A percentile compares a stretch with the other conserved stretches of the same genome.
These are phyloP conservation scores for Moelleriella libera DNA, from an alignment of 2,329 filamentous ascomycete genomes.

Conservation along the genomic window DNA sequence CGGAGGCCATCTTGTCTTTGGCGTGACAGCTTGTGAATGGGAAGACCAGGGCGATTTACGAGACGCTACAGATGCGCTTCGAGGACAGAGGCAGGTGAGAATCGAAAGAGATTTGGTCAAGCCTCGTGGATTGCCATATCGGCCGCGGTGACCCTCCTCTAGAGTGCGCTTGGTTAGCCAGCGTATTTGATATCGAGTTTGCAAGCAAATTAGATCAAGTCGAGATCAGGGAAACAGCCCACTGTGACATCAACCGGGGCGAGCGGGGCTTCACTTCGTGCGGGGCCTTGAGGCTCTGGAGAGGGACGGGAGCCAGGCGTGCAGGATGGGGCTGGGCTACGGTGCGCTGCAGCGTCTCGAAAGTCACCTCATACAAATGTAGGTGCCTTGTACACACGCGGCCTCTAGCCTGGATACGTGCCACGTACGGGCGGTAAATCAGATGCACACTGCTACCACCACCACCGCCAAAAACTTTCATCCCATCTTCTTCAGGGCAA, in stretches of 20 bases:
- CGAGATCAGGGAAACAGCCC: background rate
- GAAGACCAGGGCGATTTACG: background rate
- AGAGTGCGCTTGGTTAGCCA: background rate
- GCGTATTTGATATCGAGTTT: background rate
- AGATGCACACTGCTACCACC: no score
- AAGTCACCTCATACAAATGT: no score
- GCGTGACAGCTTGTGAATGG: no score
- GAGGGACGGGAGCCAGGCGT: background rate
- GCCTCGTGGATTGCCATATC: no score
- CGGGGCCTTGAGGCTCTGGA: background rate
- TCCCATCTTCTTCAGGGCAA: no score
- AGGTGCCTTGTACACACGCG: no score
- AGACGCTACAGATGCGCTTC: background rate
- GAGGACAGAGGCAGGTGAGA: background rate
- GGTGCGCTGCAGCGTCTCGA: no score
- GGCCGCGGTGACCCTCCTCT: no score
- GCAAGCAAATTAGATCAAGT: background rate
- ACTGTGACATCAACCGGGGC: background rate
- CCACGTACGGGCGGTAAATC: no score
- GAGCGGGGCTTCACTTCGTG: background rate
- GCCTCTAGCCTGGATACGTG: no score
- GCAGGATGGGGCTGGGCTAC: background rate
- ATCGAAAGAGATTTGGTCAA: no score
- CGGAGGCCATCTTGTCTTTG: conserved; percentile 10
- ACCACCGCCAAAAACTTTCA: no score